Base-by-base conservation (phyloP, 352 stramenopile species). In the Pythium insidiosum region DNA sequence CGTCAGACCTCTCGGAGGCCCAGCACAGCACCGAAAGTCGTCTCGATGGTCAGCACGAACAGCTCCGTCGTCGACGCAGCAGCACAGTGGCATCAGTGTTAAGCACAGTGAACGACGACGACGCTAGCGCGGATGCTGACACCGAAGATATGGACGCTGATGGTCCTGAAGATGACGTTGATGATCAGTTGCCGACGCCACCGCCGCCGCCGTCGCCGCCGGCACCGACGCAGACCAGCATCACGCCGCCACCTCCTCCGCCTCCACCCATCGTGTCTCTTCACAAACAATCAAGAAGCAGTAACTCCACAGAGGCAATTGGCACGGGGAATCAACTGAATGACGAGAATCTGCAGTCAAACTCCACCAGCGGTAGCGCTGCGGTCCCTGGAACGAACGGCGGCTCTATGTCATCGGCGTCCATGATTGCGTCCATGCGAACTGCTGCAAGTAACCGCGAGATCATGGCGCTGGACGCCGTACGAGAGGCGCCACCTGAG, bases 401-500 rank as follows among this genome's bases (percentile, higher is more conserved):
- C n/a, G n/a, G n/a, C n/a, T n/a, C n/a, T n/a, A n/a, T n/a, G n/a
- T n/a, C n/a, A 18, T 78, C 62, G 22, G 69, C 64, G 16, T 87
- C 68, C 0, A 61, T 75, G 16, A 84, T 89, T 38, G 77, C 77
- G 15, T 77, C 67, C 15, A 83, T 89, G 67, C 61, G 77, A 31
- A 75, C 69, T 24, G 73, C 73, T 5, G 73, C 73, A n/a, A 77
- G 73, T 43, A 74, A 88, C 33, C 57, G 69, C 6, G 76, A 89
- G 67, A 87, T 89, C 46, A 62, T 83, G 56, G 69, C 69, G 0
- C 48, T 45, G 2, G 73, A 86, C 12, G 58, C 51, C 33, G 50
- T 66, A 19, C 53, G 46, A 20, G 71, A 86, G 4, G 23, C 47
- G 3, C 61, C 59, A 2, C 31, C 30, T 0, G 79, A 85, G 49